Evolutionary conservation across 441 rosid species (phyloP).

Genomic region (Codiaeum variegatum): DNA sequence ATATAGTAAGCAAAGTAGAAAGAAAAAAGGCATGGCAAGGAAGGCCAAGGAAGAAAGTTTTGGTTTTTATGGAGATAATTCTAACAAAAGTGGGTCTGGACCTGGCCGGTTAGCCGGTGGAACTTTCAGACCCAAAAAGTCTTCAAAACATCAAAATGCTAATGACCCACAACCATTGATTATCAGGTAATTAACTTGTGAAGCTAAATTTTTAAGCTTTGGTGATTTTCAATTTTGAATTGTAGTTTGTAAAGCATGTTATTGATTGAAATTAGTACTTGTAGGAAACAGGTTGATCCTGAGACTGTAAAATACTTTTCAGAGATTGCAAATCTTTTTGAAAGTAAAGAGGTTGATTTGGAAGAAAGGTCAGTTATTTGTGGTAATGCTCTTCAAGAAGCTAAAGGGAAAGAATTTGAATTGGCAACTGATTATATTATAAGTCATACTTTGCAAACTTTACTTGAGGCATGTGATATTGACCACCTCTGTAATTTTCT

Average conservation of each 20-base stretch:
- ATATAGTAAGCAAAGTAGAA: conserved; percentile 37
- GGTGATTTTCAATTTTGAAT: not conserved
- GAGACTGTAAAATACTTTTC: conserved; percentile 70
- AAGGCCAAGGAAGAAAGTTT: conserved; percentile 37
- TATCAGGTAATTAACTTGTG: conserved; percentile 41
- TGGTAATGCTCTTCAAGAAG: conserved; percentile 86
- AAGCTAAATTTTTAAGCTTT: not conserved
- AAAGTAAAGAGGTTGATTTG: conserved; percentile 65
- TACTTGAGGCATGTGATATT: conserved; percentile 77
- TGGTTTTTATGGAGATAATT: conserved; percentile 43
- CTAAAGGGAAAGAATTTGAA: conserved; percentile 80
- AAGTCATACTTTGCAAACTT: conserved; percentile 78
- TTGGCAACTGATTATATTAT: conserved; percentile 85
- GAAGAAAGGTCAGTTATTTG: conserved; percentile 74
- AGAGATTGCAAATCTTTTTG: conserved; percentile 80
- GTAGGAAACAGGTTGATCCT: conserved; percentile 86
- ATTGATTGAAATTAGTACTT: conserved; percentile 19
- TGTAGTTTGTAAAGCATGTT: not conserved
- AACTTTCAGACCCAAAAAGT: conserved; percentile 20
- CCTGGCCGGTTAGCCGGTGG: conserved; percentile 23
- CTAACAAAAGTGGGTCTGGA: conserved; percentile 33
- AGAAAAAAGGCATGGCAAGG: conserved; percentile 43
- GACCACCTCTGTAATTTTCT: conserved; percentile 81
- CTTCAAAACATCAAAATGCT: conserved; percentile 33
- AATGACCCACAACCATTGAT: conserved; percentile 41